Percentiles rank a stretch among this genome's conserved stretches.
phyloP scores from a whole-genome alignment of 2,329 filamentous ascomycete species.

The Clathrospora elynae region DNA sequence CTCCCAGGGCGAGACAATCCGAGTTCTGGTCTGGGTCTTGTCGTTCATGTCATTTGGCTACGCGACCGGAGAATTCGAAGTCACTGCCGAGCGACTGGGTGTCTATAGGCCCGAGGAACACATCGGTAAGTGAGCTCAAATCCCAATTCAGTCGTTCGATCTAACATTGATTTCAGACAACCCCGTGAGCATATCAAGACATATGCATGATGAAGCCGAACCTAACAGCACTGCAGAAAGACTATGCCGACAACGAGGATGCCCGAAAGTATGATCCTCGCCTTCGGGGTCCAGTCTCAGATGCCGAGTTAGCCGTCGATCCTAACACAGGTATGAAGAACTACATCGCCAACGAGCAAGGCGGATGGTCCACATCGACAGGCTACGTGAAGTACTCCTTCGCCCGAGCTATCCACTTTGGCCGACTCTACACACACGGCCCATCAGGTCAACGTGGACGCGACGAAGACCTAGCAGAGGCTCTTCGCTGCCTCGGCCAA shows the following conservation, averaged over 20 bases:
- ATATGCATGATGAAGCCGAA: slow-evolving; percentile 2
- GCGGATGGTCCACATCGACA: slow-evolving; percentile 86
- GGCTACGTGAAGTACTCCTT: slow-evolving; percentile 70
- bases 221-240: slow-evolving; percentile 29
- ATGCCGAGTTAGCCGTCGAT: slow-evolving; percentile 54
- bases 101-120: slow-evolving; percentile 58
- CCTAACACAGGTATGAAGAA: slow-evolving; percentile 81
- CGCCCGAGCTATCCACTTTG: slow-evolving; percentile 55
- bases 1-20: slow-evolving; percentile 55
- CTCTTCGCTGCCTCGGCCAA: slow-evolving; percentile 57
- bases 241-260: slow-evolving; percentile 70
- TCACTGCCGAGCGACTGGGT: slow-evolving; percentile 59
- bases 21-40: slow-evolving; percentile 60
- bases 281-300: slow-evolving; percentile 74
- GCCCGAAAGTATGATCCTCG: slow-evolving; percentile 81
- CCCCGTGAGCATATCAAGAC: slow-evolving; percentile 14
- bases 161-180: slow-evolving; percentile 32
- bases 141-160: background rate
- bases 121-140: slow-evolving; percentile 26
- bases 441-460: slow-evolving; percentile 47
- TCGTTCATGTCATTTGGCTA: slow-evolving; percentile 63
- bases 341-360: slow-evolving; percentile 91
- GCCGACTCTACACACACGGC: slow-evolving; percentile 54
- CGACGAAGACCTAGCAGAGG: slow-evolving; percentile 56
- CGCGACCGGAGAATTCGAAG: slow-evolving; percentile 62